Evolutionary conservation across 306 rosid genomes (phyloP).

Genomic region (Citrullus mucosospermus): DNA sequence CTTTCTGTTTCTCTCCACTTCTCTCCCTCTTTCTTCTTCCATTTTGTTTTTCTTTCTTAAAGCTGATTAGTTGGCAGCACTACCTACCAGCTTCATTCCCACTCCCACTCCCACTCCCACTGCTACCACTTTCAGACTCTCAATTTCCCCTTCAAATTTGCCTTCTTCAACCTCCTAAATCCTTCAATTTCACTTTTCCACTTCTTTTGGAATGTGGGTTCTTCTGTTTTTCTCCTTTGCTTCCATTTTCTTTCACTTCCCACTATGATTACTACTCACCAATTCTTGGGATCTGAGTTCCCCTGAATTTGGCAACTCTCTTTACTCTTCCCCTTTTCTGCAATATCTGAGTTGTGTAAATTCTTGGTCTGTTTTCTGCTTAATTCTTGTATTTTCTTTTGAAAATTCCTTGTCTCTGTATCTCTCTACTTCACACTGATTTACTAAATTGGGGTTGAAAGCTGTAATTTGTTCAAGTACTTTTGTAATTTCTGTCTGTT

Average conservation of each 20-base stretch:
- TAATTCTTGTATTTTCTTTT: not conserved
- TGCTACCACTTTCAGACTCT: not conserved
- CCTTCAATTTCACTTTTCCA: not conserved
- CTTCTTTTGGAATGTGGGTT: not conserved
- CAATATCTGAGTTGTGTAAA: not conserved
- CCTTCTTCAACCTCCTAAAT: not conserved
- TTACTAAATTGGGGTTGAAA: not conserved
- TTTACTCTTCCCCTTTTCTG: not conserved
- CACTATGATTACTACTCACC: not conserved
- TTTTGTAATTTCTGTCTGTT: not conserved
- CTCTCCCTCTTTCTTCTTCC: not conserved
- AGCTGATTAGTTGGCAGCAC: slow-evolving; percentile 8
- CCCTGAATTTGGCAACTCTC: not conserved
- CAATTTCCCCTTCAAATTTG: not conserved
- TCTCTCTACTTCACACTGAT: not conserved
- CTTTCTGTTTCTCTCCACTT: not conserved
- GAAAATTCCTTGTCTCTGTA: not conserved
- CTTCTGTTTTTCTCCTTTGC: not conserved
- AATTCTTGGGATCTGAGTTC: not conserved
- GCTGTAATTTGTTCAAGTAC: not conserved
- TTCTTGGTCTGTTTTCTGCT: not conserved
- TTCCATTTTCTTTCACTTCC: not conserved
- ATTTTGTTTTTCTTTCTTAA: too few relatives aligned
- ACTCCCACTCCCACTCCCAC: not conserved
- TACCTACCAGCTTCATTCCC: slow-evolving; percentile 4